phyloP scores from a whole-genome alignment of 106 monocot species.

The Agapanthus africanus region DNA sequence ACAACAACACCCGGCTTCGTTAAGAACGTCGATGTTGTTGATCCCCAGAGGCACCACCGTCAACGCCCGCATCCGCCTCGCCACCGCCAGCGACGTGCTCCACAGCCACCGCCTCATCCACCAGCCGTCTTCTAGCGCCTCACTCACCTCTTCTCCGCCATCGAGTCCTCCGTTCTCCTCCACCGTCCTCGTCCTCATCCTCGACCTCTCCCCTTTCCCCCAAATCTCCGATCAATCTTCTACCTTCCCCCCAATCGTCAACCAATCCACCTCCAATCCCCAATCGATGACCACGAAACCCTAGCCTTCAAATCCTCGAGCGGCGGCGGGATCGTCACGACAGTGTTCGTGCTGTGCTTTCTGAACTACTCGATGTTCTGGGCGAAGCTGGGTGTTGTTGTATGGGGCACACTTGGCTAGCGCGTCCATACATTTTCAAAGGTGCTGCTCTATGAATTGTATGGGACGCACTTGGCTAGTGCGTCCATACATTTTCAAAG shows the following conservation, averaged over 20 bases:
- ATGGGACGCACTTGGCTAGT: no score
- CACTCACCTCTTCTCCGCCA: constrained; percentile 81
- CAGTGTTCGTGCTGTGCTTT: constrained; percentile 80
- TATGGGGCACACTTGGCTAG: no score
- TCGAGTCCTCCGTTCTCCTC: constrained; percentile 58
- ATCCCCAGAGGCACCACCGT: constrained; percentile 14
- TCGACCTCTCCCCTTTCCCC: constrained; percentile 30
- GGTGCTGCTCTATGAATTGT: no score
- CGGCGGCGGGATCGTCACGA: constrained; percentile 28
- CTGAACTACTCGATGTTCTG: constrained; percentile 77
- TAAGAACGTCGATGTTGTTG: no score
- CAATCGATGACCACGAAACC: constrained; percentile 41
- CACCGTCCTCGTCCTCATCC: constrained; percentile 83
- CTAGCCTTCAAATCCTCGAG: constrained; percentile 26
- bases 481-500: no score
- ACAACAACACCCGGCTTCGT: no score
- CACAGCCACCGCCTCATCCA: no score
- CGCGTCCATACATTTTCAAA: no score
- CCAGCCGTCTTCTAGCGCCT: constrained; percentile 65
- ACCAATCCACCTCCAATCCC: constrained; percentile 27
- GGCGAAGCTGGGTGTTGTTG: constrained; percentile 57
- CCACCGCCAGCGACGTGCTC: no score
- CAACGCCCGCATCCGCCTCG: no score
- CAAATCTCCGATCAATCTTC: neutral
- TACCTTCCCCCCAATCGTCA: constrained; percentile 25